Conservation (phyloP, 495 filamentous ascomycete genomes). For the Talaromyces ruber region DNA sequence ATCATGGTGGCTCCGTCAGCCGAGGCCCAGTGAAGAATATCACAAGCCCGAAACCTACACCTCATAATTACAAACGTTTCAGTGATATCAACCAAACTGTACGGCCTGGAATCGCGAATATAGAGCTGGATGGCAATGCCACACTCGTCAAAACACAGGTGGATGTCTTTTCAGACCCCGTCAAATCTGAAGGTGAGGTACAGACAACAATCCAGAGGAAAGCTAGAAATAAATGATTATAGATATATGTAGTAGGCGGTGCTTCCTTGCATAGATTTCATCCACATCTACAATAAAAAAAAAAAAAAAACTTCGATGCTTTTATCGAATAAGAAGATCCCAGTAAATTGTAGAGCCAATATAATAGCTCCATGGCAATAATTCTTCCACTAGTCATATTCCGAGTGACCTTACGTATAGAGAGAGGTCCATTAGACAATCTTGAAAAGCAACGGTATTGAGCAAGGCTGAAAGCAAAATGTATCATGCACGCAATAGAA, state of each 20-base stretch:
- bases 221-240: background rate
- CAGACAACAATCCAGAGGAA: background rate
- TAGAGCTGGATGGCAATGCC: background rate
- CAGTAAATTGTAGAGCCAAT: background rate
- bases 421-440: background rate
- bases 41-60: background rate
- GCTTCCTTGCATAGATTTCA: background rate
- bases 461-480: background rate
- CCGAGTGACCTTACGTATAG: background rate
- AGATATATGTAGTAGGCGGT: background rate
- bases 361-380: background rate
- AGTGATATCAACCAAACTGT: background rate
- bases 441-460: background rate
- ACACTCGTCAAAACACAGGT: background rate
- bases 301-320: background rate
- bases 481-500: background rate
- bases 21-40: background rate
- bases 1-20: background rate
- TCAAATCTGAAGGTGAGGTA: background rate
- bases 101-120: background rate
- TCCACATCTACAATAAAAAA: background rate
- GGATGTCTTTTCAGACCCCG: background rate
- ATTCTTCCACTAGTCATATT: background rate
- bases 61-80: background rate
- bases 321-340: too few relatives aligned